Evolutionary conservation across 164 flowering plant species (phyloP).

Genomic region (Hamamelis virginiana): DNA sequence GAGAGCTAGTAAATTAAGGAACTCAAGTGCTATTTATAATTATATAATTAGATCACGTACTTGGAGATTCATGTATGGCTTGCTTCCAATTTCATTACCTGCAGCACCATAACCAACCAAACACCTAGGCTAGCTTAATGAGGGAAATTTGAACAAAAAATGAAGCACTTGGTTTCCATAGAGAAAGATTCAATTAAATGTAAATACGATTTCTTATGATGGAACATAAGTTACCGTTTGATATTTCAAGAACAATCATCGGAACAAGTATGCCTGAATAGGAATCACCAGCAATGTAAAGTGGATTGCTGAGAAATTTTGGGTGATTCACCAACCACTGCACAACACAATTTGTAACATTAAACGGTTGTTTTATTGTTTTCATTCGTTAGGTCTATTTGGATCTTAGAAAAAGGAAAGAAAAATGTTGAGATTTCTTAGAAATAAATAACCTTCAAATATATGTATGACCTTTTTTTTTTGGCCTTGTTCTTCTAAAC

Average conservation of each 20-base stretch:
- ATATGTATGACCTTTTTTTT: too few species aligned
- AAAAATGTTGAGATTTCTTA: too few species aligned
- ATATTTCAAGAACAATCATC: constrained; percentile 18
- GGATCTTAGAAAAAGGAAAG: too few species aligned
- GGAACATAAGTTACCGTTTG: constrained; percentile 1
- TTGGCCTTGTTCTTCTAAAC: too few species aligned
- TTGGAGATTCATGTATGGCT: constrained; percentile 14
- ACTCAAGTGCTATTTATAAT: neutral
- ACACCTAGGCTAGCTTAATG: too few species aligned
- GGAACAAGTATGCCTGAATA: constrained; percentile 29
- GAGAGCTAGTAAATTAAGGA: too few species aligned
- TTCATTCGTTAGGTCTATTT: too few species aligned
- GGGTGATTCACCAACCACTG: constrained; percentile 36
- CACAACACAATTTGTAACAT: constrained; percentile 1
- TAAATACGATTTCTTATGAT: too few species aligned
- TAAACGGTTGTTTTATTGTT: neutral
- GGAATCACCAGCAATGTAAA: constrained; percentile 32
- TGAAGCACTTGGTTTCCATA: too few species aligned
- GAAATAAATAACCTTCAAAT: too few species aligned
- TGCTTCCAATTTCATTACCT: constrained; percentile 14
- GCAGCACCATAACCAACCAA: neutral
- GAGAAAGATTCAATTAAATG: too few species aligned
- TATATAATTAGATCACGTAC: neutral
- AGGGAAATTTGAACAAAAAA: neutral
- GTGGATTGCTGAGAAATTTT: constrained; percentile 11